Base-by-base conservation (phyloP, 345 rosid species). In the Euphorbia peplus region DNA sequence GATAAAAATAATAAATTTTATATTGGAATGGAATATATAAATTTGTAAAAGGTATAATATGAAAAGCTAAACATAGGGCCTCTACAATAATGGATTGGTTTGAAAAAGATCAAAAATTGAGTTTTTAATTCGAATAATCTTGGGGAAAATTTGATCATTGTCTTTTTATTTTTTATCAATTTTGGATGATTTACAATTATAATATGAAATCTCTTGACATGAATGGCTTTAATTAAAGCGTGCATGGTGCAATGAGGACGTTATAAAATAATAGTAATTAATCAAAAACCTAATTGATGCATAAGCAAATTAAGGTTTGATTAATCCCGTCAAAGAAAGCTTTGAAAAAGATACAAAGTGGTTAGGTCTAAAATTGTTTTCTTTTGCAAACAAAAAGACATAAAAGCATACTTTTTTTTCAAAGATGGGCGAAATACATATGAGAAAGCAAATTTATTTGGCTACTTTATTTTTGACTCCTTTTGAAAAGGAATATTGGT, bases 331-430 rank as follows among this genome's bases (percentile, higher is more conserved):
- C 19, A 59, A 19, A 30, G 12, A 42, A 41, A 66, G 18, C 19
- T 52, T 24, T 21, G 6, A 35, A 8, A 30, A 51, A 3, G 19
- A 21, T 35, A 22, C 61, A 32, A 48, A 54, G 14, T 64, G 60
- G 67, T 62, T 70, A 37, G 69, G 75, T 66, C 58, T 10, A 12
- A 51, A 29, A 53, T 56, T 39, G 51, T 44, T 63, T 44, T 42
- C 67, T 69, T 66, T 39, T 15, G 59, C 67, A 26, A 66, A 59
- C 72, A 76, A 74, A 64, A 73, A 15, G 76, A 77, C 76, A 74
- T 60, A 5, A 67, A 77, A 48, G 75, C 79, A 74, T 74, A 70
- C 75, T 70, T 80, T 65, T 76, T n/a, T 80, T 74, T 32, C 77
- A 77, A 80, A 54, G 42, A 35, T 58, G 48, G 50, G 32, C 47